Evolutionary conservation across 2,329 filamentous ascomycete genomes (phyloP), one percentile per base, ranked within the genome.

Genomic region (Dothideomycetidae sp.): DNA sequence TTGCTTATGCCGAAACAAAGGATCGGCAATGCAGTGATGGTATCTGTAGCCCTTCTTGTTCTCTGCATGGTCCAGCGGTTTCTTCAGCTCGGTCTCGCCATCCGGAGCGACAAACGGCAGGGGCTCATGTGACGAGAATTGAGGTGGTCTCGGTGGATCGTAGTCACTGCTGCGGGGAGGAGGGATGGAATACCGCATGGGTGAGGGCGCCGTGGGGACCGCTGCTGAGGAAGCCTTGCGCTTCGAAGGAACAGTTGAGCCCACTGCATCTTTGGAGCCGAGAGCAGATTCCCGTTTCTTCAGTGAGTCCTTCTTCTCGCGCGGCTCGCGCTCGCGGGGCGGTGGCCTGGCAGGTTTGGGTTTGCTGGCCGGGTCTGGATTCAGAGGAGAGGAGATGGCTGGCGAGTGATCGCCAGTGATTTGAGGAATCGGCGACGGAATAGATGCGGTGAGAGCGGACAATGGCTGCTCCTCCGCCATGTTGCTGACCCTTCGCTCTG

Each of bases 11-110:
- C 83, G 78, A 52, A 94, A 93, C 13, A 72, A 68, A 1, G 85
- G 84, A 48, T 94, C 86, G 47, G 85, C 84, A 46, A 94, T 86
- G 54, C 83, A 92, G 50, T 86, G 81, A 19, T 78, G 81, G 56
- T 96, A 96, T 42, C 84, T 80, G 55, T 88, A 96, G 39, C 78
- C 71, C 47, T 70, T 71, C 49, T 75, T 74, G 52, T 78, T 78
- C 51, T 73, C 74, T 5, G 75, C 70, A 40, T 56, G 61, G 42
- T 70, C 67, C 16, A 63, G 53, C 0, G 64, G 62, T 44, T 63
- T 67, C 52, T 58, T 61, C 37, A 67, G 52, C 46, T 68, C 60
- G 1, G 53, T 51, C 23, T 53, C 44, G 15, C 55, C 59, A 31
- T 63, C 56, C 11, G 59, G 62, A 29, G 60, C 60, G 36, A 52